Percentiles rank a stretch among this genome's conserved stretches.
phyloP scores from a whole-genome alignment of 768 basidiomycete genomes.

The Tremella mesenterica region DNA sequence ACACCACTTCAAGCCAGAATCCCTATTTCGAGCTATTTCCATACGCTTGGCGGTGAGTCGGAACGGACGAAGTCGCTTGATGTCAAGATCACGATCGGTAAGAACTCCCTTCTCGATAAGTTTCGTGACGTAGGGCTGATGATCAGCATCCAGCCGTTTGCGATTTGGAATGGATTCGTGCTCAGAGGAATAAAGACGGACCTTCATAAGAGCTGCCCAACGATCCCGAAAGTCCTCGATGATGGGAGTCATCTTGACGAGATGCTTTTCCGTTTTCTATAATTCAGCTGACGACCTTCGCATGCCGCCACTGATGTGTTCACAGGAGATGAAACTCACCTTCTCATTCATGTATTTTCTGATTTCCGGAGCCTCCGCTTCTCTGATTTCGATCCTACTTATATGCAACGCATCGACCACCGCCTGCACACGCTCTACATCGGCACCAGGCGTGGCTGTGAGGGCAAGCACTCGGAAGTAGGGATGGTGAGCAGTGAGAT shows the following conservation, averaged over 20 bases:
- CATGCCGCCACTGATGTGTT: neutral
- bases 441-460: constrained; percentile 87
- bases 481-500: constrained; percentile 87
- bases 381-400: constrained; percentile 85
- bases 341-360: constrained; percentile 80
- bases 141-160: neutral
- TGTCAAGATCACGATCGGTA: constrained; percentile 46
- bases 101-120: constrained; percentile 37
- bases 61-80: constrained; percentile 61
- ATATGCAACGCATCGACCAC: constrained; percentile 92
- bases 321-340: constrained; percentile 46
- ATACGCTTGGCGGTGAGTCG: constrained; percentile 28
- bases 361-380: constrained; percentile 82
- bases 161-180: neutral
- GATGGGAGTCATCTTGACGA: constrained; percentile 63
- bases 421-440: constrained; percentile 73
- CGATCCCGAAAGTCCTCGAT: constrained; percentile 60
- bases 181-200: constrained; percentile 35
- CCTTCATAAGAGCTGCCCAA: constrained; percentile 66
- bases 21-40: constrained; percentile 35
- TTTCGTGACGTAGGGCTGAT: constrained; percentile 34
- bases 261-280: constrained; percentile 67
- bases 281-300: no score
- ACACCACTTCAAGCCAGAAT: constrained; percentile 51
- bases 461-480: constrained; percentile 86